Evolutionary conservation across 176 grass and related monocot genomes (phyloP), one percentile per base, ranked within the genome.

Genomic region (Carex pumila): DNA sequence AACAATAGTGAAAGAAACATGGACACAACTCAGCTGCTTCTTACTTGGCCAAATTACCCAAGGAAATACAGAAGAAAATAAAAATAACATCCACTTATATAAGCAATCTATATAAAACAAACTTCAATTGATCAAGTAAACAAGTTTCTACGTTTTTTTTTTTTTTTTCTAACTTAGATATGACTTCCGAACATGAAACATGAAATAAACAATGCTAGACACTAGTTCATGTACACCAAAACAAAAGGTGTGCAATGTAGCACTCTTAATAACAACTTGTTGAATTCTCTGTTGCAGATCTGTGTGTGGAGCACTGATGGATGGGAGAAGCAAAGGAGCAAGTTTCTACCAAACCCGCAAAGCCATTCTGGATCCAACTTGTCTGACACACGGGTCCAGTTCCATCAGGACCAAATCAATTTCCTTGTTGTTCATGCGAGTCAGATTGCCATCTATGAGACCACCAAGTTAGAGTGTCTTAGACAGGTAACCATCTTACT

Each of bases 361-460:
- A 89, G 90, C 58, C 89, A 86, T 55, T 86, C 90, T 52, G 82
- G 87, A 77, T 85, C 95, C 18, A 94, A 89, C 61, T 90, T 91
- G 73, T 92, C 89, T 81, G 95, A 97, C 62, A 97, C 95, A 13
- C 90, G 95, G 14, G 95, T 97, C 71, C 95, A 97, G 68, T 97
- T 97, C 87, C 95, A 97, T 75, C 95, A 97, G 88, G 95, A 97
- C 81, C 95, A 97, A 90, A 80, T 90, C 75, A 90, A 97, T 65
- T 97, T 92, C 82, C 92, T 97, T 87, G 95, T 93, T 69, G 95
- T 92, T n/a, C 95, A 97, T 88, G 95, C 94, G 85, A 94, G 90
- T 66, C 95, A 97, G 84, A 91, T 97, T 84, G 95, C 95, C 25
- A 94, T 97, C 47, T 97, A 94, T 52, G 95, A 97, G 41, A 92